Evolutionary conservation across 2,329 filamentous ascomycete species (phyloP).

Genomic region (Alternaria angustiovoidea): DNA sequence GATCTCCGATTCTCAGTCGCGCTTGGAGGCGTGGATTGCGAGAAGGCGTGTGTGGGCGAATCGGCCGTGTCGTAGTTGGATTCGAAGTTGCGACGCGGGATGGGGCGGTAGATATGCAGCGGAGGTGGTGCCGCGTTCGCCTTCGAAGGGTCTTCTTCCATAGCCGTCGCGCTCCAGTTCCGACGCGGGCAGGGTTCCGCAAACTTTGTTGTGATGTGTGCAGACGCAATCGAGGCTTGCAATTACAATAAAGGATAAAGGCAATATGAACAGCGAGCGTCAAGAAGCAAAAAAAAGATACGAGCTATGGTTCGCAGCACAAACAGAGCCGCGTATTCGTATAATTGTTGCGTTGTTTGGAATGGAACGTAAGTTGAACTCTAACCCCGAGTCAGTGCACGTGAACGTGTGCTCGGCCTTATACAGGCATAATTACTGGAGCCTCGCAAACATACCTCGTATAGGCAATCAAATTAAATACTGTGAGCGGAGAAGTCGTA

Average conservation of each 20-base stretch:
- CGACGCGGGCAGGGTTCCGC: conserved; percentile 15
- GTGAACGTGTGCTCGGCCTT: conserved; percentile 32
- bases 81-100: conserved; percentile 49
- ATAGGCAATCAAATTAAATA: conserved; percentile 26
- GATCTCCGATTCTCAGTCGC: conserved; percentile 34
- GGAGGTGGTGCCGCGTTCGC: conserved; percentile 31
- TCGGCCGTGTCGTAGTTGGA: conserved; percentile 33
- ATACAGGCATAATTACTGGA: conserved; percentile 17
- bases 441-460: conserved; percentile 36
- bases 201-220: conserved; percentile 9
- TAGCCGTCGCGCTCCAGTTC: conserved; percentile 21
- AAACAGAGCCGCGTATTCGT: conserved; percentile 20
- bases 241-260: conserved; percentile 17
- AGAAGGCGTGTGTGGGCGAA: conserved; percentile 35
- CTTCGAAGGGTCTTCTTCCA: conserved; percentile 42
- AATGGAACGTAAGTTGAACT: conserved; percentile 32
- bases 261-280: conserved; percentile 15
- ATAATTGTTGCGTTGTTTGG: conserved; percentile 31
- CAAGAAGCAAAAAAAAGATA: conserved; percentile 14
- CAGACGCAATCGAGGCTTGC: not conserved
- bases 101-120: conserved; percentile 50
- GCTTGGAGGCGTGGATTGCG: conserved; percentile 29
- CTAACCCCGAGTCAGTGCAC: conserved; percentile 33
- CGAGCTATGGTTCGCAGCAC: conserved; percentile 9
- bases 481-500: conserved; percentile 14